These are phyloP conservation scores for Pseudocercospora fijiensis DNA, from an alignment of 2,329 filamentous ascomycete genomes.

Conservation along the genomic window DNA sequence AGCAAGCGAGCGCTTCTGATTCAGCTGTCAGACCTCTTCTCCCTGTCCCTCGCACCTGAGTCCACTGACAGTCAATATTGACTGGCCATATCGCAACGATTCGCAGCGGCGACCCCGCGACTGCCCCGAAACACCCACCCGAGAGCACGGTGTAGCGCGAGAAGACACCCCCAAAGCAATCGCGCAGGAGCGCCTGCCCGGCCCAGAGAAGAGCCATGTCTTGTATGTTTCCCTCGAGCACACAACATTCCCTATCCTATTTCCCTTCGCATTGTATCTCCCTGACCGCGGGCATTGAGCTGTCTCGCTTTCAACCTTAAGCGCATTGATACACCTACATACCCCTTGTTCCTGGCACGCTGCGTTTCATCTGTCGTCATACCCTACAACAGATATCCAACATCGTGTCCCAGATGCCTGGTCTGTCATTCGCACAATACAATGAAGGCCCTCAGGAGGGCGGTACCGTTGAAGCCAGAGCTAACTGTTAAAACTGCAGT, in stretches of 20 bases:
- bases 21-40: not conserved
- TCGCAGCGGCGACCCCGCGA: not conserved
- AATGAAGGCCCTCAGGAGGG: conserved; percentile 20
- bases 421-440: not conserved
- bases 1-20: not conserved
- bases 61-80: not conserved
- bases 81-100: not conserved
- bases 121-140: not conserved
- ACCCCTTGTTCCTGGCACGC: conserved; percentile 18
- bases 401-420: conserved; percentile 9
- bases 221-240: conserved; percentile 14
- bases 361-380: conserved; percentile 22
- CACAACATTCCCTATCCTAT: not conserved
- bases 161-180: not conserved
- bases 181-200: conserved; percentile 7
- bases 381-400: conserved; percentile 13
- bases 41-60: not conserved
- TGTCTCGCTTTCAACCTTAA: conserved; percentile 6
- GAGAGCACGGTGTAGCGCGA: not conserved
- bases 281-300: not conserved
- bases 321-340: conserved; percentile 13
- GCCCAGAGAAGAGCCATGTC: conserved; percentile 13
- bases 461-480: conserved; percentile 20
- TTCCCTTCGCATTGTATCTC: not conserved
- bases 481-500: conserved; percentile 26